These are phyloP conservation scores for Solanum habrochaites DNA, from an alignment of 257 asterid species.

Conservation along the genomic window DNA sequence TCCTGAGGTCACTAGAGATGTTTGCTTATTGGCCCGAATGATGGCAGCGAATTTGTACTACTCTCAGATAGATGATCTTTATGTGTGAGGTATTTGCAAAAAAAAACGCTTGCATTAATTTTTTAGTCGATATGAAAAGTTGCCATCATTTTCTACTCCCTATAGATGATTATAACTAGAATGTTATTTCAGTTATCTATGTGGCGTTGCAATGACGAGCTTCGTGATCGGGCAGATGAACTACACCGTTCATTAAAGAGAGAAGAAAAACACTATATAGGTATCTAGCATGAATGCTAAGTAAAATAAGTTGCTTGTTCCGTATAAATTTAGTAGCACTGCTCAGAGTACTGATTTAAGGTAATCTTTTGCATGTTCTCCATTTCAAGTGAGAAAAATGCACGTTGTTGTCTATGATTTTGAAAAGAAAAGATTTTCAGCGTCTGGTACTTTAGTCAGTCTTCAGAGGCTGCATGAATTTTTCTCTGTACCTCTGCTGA, in stretches of 20 bases:
- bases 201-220: constrained; percentile 51
- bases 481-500: background rate
- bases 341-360: background rate
- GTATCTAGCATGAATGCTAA: background rate
- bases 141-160: background rate
- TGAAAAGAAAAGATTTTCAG: background rate
- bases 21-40: constrained; percentile 42
- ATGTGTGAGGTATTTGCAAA: constrained; percentile 77
- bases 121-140: background rate
- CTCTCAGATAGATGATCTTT: constrained; percentile 88
- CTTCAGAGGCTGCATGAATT: background rate
- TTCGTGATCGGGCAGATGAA: constrained; percentile 26
- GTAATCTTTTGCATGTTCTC: background rate
- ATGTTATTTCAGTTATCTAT: constrained; percentile 24
- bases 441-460: background rate
- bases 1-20: constrained; percentile 47
- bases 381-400: background rate
- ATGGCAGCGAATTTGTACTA: constrained; percentile 66
- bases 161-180: background rate
- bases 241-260: constrained; percentile 18
- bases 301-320: background rate
- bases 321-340: background rate
- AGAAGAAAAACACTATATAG: constrained; percentile 39
- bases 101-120: background rate
- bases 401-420: background rate